A percentile compares a stretch with the other conserved stretches of the same genome.
phyloP scores from a whole-genome alignment of 2,329 filamentous ascomycete species.

The Aspergillus aculeatinus region DNA sequence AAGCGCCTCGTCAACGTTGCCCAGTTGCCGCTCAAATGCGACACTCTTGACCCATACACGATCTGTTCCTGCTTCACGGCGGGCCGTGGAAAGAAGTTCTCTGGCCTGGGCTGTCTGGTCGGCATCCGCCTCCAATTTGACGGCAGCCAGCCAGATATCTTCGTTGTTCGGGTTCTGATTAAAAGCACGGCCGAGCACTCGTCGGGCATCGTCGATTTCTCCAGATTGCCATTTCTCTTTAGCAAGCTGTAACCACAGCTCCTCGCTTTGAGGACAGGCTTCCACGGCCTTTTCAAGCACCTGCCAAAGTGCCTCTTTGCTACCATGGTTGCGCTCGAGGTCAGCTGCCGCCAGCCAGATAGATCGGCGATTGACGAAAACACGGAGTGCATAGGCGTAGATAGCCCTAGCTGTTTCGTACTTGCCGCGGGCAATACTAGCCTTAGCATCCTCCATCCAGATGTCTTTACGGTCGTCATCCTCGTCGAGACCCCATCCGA shows the following conservation, averaged over 20 bases:
- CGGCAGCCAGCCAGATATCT: slow-evolving; percentile 94
- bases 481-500: slow-evolving; percentile 90
- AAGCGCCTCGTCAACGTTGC: slow-evolving; percentile 75
- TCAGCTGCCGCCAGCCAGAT: slow-evolving; percentile 91
- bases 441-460: slow-evolving; percentile 90
- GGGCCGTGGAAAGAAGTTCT: slow-evolving; percentile 75
- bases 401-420: slow-evolving; percentile 93
- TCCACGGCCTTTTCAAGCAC: slow-evolving; percentile 91
- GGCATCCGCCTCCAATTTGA: slow-evolving; percentile 93
- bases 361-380: slow-evolving; percentile 84
- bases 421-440: slow-evolving; percentile 74
- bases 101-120: slow-evolving; percentile 78
- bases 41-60: slow-evolving; percentile 97
- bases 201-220: slow-evolving; percentile 80
- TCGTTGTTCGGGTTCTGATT: slow-evolving; percentile 95
- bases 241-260: slow-evolving; percentile 92
- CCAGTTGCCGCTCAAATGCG: slow-evolving; percentile 84
- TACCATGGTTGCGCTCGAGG: slow-evolving; percentile 85
- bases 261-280: slow-evolving; percentile 85
- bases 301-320: slow-evolving; percentile 76
- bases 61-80: slow-evolving; percentile 87
- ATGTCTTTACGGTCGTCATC: slow-evolving; percentile 95
- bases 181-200: slow-evolving; percentile 85
- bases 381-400: slow-evolving; percentile 82
- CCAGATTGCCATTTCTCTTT: slow-evolving; percentile 92